Base-by-base conservation (phyloP, 352 stramenopile genomes). In the Aphanomyces stellatus region DNA sequence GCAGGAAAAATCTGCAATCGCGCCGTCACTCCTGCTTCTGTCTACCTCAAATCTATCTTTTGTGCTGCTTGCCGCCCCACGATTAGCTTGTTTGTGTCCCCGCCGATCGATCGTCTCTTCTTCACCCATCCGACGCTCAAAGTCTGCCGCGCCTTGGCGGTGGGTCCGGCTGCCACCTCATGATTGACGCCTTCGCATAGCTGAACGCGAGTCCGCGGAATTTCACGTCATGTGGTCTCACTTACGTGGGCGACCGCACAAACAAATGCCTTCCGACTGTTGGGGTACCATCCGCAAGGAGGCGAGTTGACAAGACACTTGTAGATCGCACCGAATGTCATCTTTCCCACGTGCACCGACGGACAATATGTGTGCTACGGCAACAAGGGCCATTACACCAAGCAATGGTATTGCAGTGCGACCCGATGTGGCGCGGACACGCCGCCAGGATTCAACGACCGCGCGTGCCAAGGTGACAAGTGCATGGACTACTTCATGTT, bases 151-250 rank as follows among this genome's bases (percentile, higher is more conserved):
- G 78, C 71, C 25, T 71, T 90, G 3, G 71, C 80, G n/a, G 51
- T 68, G 76, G 13, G 80, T 91, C 62, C 70, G 73, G 24, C 17
- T 34, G 19, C 19, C 57, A 33, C 6, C 3, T 42, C 4, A 4
- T 7, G 22, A 17, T 10, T 46, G 27, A 28, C 17, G n/a, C 10
- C 13, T 24, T 65, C 25, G 28, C 6, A n/a, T 33, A 65, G 57
- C 19, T 31, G 11, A 35, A 6, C 1, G 57, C 41, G 27, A 46
- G 34, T 19, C 83, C 83, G 1, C 35, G 37, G 25, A 62, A 74
- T 10, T 90, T 92, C 25, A 66, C 66, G 3, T 81, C 90, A 72
- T 92, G 81, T 53, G 83, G 83, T 4, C 68, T 92, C 22, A 65
- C 76, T 37, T 65, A 90, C 41, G 72, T 81, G 0, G 80, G 42